phyloP scores from a whole-genome alignment of 179 eudicot species.

The Sideroxylon spinosum region DNA sequence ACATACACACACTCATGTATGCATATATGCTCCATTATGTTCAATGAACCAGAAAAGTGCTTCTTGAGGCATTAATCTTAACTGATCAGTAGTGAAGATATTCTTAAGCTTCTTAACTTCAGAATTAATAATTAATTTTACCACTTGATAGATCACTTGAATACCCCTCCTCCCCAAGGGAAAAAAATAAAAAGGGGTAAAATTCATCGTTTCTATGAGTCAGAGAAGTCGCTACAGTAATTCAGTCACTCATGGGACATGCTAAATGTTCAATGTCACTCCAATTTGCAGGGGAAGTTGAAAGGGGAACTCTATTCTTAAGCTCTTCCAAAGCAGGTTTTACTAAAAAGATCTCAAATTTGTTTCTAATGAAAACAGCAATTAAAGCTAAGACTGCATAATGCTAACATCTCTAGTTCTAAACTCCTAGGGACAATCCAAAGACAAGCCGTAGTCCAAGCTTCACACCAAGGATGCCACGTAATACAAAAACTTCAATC shows the following conservation, averaged over 20 bases:
- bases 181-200: too few relatives aligned
- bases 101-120: neutral
- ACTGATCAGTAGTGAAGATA: neutral
- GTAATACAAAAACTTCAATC: too few relatives aligned
- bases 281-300: neutral
- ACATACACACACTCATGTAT: neutral
- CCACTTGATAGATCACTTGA: too few relatives aligned
- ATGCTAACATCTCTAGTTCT: too few relatives aligned
- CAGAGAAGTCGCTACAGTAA: neutral
- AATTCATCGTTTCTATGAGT: too few relatives aligned
- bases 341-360: neutral
- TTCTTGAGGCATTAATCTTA: neutral
- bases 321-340: neutral
- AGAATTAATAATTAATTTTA: neutral
- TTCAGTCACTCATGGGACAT: neutral
- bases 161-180: too few relatives aligned
- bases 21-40: neutral
- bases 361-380: too few relatives aligned
- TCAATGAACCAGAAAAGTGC: neutral
- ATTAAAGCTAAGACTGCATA: too few relatives aligned
- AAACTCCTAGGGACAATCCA: too few relatives aligned
- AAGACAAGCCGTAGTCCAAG: neutral
- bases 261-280: neutral
- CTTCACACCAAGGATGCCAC: neutral
- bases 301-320: neutral